phyloP scores from a whole-genome alignment of 148 eudicot species.

The Oxyria digyna region DNA sequence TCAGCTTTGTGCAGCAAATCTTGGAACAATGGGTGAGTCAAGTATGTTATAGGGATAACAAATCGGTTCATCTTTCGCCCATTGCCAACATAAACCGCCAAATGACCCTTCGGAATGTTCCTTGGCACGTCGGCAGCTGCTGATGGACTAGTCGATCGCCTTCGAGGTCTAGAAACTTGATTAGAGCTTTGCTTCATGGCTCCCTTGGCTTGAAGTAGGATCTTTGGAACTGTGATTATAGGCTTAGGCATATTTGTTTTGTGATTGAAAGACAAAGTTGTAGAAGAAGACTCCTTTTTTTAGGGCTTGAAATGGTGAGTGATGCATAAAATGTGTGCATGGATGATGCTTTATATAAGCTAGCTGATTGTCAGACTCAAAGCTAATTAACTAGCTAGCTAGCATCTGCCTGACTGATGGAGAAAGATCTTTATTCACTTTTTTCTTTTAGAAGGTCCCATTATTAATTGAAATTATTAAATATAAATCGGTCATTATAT shows the following conservation, averaged over 20 bases:
- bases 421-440: neutral
- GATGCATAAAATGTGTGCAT: neutral
- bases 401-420: too few relatives aligned
- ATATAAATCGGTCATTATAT: neutral
- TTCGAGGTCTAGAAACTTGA: neutral
- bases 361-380: too few relatives aligned
- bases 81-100: constrained; percentile 45
- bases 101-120: constrained; percentile 22
- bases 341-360: neutral
- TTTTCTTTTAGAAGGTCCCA: neutral
- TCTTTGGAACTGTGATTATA: neutral
- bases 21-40: constrained; percentile 37
- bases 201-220: constrained; percentile 3
- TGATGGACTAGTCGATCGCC: neutral
- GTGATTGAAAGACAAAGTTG: neutral
- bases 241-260: neutral
- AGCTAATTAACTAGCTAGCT: too few relatives aligned
- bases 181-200: constrained; percentile 2
- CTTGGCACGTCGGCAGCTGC: too few relatives aligned
- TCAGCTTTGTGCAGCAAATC: constrained; percentile 27
- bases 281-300: too few relatives aligned
- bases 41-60: constrained; percentile 32
- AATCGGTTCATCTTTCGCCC: constrained; percentile 24
- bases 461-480: neutral
- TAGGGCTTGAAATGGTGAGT: neutral